Percentiles rank a stretch among this genome's conserved stretches.
phyloP scores from a whole-genome alignment of 1,284 basidiomycete genomes.

The Phaffia rhodozyma region DNA sequence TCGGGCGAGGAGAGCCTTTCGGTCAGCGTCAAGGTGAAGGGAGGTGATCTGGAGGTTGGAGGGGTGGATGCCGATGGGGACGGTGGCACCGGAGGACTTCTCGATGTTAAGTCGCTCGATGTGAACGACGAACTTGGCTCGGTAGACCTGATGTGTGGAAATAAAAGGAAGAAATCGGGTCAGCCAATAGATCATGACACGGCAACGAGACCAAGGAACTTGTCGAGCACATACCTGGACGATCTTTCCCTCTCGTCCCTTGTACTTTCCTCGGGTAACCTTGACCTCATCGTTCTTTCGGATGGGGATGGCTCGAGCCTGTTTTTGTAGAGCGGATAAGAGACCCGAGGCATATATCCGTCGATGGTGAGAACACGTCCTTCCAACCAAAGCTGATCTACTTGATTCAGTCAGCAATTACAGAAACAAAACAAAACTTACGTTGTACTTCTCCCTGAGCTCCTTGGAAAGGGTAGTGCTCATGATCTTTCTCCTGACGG shows the following conservation, averaged over 20 bases:
- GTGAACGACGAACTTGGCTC: slow-evolving; percentile 99
- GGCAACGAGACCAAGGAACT: background rate
- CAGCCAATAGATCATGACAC: background rate
- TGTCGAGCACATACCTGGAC: slow-evolving; percentile 45
- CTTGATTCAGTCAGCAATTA: background rate
- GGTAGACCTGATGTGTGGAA: slow-evolving; percentile 60
- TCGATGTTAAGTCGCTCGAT: slow-evolving; percentile 96
- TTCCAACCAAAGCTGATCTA: background rate
- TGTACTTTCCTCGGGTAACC: slow-evolving; percentile 92
- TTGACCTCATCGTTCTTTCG: slow-evolving; percentile 98
- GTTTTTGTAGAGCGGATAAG: slow-evolving; percentile 20
- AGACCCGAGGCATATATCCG: slow-evolving; percentile 7
- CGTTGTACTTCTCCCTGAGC: slow-evolving; percentile 82
- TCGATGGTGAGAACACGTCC: background rate
- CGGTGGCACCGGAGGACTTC: slow-evolving; percentile 93
- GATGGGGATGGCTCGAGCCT: slow-evolving; percentile 86
- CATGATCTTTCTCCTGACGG: slow-evolving; percentile 94
- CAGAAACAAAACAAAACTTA: slow-evolving; percentile 39
- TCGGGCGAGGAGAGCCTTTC: slow-evolving; percentile 39
- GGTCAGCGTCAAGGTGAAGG: slow-evolving; percentile 61
- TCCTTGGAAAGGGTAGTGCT: slow-evolving; percentile 92
- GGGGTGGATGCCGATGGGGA: slow-evolving; percentile 89
- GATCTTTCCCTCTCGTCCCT: slow-evolving; percentile 95
- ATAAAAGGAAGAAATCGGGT: slow-evolving; percentile 22
- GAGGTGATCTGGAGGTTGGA: slow-evolving; percentile 92